Conservation (phyloP, 768 basidiomycete genomes). For the Tricholomella constricta region DNA sequence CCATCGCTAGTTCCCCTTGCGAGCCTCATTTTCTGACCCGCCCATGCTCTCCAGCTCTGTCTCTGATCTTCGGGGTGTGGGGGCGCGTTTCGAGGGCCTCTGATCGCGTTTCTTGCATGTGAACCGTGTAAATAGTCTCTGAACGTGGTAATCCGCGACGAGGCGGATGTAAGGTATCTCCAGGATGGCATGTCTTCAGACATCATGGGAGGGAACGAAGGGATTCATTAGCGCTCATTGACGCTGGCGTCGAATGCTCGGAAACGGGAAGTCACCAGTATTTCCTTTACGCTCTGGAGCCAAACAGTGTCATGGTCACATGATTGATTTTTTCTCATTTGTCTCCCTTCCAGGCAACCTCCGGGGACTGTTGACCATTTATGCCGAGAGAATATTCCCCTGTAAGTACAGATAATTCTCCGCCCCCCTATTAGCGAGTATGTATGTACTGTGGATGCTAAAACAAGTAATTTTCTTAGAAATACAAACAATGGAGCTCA, state of each 20-base stretch:
- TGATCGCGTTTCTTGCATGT: constrained; percentile 11
- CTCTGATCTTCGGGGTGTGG: constrained; percentile 10
- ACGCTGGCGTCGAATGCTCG: background rate
- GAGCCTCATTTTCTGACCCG: constrained; percentile 53
- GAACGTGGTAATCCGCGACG: constrained; percentile 38
- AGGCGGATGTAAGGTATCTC: constrained; percentile 32
- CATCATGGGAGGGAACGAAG: constrained; percentile 23
- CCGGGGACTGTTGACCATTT: too few relatives aligned
- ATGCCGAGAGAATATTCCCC: too few relatives aligned
- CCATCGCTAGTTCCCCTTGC: constrained; percentile 20
- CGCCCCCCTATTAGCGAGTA: too few relatives aligned
- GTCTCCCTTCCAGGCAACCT: too few relatives aligned
- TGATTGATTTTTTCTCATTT: too few relatives aligned
- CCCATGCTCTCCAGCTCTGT: constrained; percentile 65
- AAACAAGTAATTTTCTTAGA: too few relatives aligned
- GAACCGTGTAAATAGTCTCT: constrained; percentile 44
- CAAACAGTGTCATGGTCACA: too few relatives aligned
- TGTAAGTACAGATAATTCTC: too few relatives aligned
- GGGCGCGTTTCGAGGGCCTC: background rate
- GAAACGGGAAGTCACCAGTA: too few relatives aligned
- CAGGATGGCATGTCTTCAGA: constrained; percentile 41
- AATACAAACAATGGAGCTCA: too few relatives aligned
- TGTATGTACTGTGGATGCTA: too few relatives aligned
- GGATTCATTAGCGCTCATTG: constrained; percentile 7
- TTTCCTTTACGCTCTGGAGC: too few relatives aligned